phyloP scores from a whole-genome alignment of 2,329 filamentous ascomycete species.

The Microthyrium microscopicum region DNA sequence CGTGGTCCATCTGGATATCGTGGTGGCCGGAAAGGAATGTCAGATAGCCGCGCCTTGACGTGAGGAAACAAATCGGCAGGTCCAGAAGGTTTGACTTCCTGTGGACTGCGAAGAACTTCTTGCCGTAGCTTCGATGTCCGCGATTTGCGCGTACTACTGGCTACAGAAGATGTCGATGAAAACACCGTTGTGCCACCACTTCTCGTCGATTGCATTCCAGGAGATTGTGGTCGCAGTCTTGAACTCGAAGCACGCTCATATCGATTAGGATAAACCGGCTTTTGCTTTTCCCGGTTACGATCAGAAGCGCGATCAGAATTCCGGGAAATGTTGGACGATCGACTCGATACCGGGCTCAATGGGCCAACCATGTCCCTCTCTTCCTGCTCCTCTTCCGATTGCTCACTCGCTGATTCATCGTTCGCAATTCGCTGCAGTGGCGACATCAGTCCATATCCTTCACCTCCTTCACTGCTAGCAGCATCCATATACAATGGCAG shows the following conservation, averaged over 20 bases:
- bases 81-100: constrained; percentile 40
- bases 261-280: background rate
- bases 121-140: constrained; percentile 57
- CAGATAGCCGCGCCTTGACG: constrained; percentile 61
- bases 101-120: constrained; percentile 63
- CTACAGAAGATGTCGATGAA: constrained; percentile 11
- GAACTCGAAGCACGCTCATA: background rate
- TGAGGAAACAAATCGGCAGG: constrained; percentile 73
- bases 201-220: constrained; percentile 12
- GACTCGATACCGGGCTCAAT: constrained; percentile 47
- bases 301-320: constrained; percentile 4
- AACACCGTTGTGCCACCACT: constrained; percentile 20
- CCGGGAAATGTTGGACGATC: constrained; percentile 9
- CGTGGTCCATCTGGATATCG: constrained; percentile 29
- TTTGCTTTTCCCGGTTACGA: constrained; percentile 1
- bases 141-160: background rate
- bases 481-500: constrained; percentile 29
- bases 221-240: constrained; percentile 6
- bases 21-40: constrained; percentile 64
- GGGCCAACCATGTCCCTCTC: constrained; percentile 47
- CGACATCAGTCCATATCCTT: constrained; percentile 41
- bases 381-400: constrained; percentile 34
- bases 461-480: constrained; percentile 56
- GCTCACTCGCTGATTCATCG: constrained; percentile 32
- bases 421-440: constrained; percentile 60